Conservation (phyloP, 805 yeast species). For the Saturnispora saitoi region DNA sequence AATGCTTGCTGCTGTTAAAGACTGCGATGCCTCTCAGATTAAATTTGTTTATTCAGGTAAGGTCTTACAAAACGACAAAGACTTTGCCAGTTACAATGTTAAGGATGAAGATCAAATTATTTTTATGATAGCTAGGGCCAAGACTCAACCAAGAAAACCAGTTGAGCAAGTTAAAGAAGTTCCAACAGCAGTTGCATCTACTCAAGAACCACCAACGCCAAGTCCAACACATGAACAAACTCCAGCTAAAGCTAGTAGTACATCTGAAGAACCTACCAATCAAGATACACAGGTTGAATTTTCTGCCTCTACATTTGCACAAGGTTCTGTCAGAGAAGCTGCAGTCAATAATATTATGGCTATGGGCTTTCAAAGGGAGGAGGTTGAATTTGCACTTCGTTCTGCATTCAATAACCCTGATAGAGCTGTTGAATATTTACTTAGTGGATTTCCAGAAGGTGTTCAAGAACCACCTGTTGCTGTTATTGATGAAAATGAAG, state of each 20-base stretch:
- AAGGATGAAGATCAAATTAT: slow-evolving; percentile 84
- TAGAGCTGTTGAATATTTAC: slow-evolving; percentile 90
- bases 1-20: slow-evolving; percentile 58
- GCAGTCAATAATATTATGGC: slow-evolving; percentile 81
- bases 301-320: slow-evolving; percentile 54
- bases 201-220: slow-evolving; percentile 16
- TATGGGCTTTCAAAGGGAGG: slow-evolving; percentile 88
- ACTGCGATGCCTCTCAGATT: slow-evolving; percentile 62
- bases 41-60: slow-evolving; percentile 88
- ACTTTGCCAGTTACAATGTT: slow-evolving; percentile 62
- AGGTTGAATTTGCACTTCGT: slow-evolving; percentile 83
- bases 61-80: slow-evolving; percentile 76
- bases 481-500: slow-evolving; percentile 10
- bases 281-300: slow-evolving; percentile 19
- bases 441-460: slow-evolving; percentile 57
- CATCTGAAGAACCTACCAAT: slow-evolving; percentile 8
- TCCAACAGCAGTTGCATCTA: slow-evolving; percentile 13
- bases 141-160: slow-evolving; percentile 28
- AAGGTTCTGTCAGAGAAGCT: slow-evolving; percentile 69
- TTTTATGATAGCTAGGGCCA: slow-evolving; percentile 72
- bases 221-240: slow-evolving; percentile 20
- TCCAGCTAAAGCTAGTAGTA: slow-evolving; percentile 9
- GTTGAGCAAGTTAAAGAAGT: slow-evolving; percentile 16
- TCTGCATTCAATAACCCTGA: slow-evolving; percentile 98
- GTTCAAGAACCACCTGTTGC: slow-evolving; percentile 13